Evolutionary conservation across 2,329 filamentous ascomycete species (phyloP).

Genomic region (Neoscytalidium dimidiatum): DNA sequence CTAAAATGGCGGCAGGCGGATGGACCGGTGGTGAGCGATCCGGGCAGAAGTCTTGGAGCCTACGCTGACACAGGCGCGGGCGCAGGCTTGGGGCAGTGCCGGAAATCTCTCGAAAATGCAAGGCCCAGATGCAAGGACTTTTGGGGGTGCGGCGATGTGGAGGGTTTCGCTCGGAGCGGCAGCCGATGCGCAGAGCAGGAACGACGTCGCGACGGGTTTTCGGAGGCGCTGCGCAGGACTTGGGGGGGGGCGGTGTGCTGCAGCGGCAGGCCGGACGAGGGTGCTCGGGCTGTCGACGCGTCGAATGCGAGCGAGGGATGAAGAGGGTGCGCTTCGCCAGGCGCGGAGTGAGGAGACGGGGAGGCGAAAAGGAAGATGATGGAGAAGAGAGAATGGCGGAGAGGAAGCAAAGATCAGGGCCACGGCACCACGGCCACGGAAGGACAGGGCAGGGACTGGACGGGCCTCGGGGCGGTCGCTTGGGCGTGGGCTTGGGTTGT

Average conservation of each 20-base stretch:
- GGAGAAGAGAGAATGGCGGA: background rate
- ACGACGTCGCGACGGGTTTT: constrained; percentile 1
- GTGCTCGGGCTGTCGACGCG: constrained; percentile 11
- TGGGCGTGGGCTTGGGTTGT: background rate
- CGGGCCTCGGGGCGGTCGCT: background rate
- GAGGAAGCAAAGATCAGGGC: background rate
- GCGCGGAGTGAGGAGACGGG: constrained; percentile 9
- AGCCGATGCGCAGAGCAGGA: constrained; percentile 1
- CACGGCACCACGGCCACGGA: too few species aligned
- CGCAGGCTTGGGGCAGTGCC: background rate
- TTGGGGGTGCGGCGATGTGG: constrained; percentile 1
- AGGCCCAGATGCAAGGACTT: constrained; percentile 7
- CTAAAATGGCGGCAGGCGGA: background rate
- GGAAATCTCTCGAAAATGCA: background rate
- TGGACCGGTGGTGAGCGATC: background rate
- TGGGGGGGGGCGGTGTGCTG: background rate
- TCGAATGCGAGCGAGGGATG: constrained; percentile 9
- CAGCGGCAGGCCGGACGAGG: constrained; percentile 4
- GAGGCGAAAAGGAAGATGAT: constrained; percentile 15
- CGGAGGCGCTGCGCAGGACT: background rate
- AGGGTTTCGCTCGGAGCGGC: background rate
- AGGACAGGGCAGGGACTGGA: background rate
- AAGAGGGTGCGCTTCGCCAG: constrained; percentile 16
- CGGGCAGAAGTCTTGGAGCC: background rate
- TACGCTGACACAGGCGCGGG: background rate